Conservation (phyloP, 345 rosid genomes). For the Populus simonii region DNA sequence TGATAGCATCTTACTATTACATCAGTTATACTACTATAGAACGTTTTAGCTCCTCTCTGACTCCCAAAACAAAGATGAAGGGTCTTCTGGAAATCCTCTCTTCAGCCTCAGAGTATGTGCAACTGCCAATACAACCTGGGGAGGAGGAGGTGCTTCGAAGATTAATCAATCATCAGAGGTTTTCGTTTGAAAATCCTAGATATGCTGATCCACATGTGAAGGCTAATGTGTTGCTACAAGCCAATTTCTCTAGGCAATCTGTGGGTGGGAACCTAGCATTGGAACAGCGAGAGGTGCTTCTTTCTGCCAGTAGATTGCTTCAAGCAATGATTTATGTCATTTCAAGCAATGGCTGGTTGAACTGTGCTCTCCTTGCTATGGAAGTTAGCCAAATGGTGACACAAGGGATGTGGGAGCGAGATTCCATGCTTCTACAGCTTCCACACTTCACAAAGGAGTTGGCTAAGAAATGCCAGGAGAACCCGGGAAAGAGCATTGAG, state of each 20-base stretch:
- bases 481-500: constrained; percentile 71
- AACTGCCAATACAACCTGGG: constrained; percentile 74
- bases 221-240: constrained; percentile 88
- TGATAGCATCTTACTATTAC: constrained; percentile 84
- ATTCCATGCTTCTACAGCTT: constrained; percentile 85
- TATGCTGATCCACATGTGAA: constrained; percentile 80
- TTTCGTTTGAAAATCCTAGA: constrained; percentile 75
- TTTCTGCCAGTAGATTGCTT: constrained; percentile 69
- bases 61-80: constrained; percentile 86
- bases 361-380: constrained; percentile 87
- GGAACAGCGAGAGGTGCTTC: constrained; percentile 82
- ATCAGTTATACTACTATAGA: constrained; percentile 85
- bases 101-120: constrained; percentile 84
- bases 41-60: constrained; percentile 81
- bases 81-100: constrained; percentile 85
- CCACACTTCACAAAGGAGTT: constrained; percentile 85
- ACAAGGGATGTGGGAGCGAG: constrained; percentile 96
- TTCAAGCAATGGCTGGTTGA: constrained; percentile 86
- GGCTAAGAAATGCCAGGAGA: constrained; percentile 79
- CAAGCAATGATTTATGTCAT: constrained; percentile 92
- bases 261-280: constrained; percentile 66
- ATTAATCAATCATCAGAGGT: constrained; percentile 85
- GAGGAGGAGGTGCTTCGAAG: constrained; percentile 80
- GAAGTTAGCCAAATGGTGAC: constrained; percentile 95
- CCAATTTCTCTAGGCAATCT: constrained; percentile 83